A percentile compares a stretch with the other conserved stretches of the same genome.
Conservation (phyloP, 352 stramenopile genomes). For the Thraustochytrium aureum region DNA sequence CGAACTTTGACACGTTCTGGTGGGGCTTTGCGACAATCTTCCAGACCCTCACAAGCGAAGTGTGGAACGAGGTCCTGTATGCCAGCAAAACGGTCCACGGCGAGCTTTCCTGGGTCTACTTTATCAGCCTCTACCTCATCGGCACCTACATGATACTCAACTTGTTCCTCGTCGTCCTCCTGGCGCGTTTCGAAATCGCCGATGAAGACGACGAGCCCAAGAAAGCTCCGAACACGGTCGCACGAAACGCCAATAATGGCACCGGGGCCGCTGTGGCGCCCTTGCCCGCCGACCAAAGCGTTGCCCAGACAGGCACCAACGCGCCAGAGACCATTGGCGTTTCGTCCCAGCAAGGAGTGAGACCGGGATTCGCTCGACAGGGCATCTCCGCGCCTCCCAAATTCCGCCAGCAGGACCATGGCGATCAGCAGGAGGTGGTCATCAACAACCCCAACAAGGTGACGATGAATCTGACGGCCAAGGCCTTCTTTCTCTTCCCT, state of each 20-base stretch:
- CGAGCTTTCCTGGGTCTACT: constrained; percentile 65
- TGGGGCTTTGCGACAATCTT: constrained; percentile 80
- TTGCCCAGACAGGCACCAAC: not conserved
- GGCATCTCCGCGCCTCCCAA: too few relatives aligned
- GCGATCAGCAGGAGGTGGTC: not conserved
- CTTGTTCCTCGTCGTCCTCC: constrained; percentile 85
- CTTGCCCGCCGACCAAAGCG: not conserved
- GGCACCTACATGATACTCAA: constrained; percentile 90
- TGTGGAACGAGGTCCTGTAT: constrained; percentile 86
- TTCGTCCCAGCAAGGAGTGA: not conserved
- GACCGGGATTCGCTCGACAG: too few relatives aligned
- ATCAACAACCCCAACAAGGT: constrained; percentile 42
- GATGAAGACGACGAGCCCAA: constrained; percentile 7
- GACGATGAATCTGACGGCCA: constrained; percentile 29
- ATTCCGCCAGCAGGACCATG: too few relatives aligned
- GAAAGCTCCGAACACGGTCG: not conserved
- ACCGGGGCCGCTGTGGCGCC: not conserved
- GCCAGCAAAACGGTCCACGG: constrained; percentile 63
- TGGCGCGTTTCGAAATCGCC: constrained; percentile 79
- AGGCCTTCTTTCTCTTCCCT: constrained; percentile 31
- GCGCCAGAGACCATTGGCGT: not conserved
- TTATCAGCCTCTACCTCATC: constrained; percentile 79
- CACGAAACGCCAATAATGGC: not conserved
- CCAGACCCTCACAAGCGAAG: constrained; percentile 82
- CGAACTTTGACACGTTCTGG: constrained; percentile 81